phyloP scores from a whole-genome alignment of 2,329 filamentous ascomycete genomes.

The Colletotrichum brevisporum region DNA sequence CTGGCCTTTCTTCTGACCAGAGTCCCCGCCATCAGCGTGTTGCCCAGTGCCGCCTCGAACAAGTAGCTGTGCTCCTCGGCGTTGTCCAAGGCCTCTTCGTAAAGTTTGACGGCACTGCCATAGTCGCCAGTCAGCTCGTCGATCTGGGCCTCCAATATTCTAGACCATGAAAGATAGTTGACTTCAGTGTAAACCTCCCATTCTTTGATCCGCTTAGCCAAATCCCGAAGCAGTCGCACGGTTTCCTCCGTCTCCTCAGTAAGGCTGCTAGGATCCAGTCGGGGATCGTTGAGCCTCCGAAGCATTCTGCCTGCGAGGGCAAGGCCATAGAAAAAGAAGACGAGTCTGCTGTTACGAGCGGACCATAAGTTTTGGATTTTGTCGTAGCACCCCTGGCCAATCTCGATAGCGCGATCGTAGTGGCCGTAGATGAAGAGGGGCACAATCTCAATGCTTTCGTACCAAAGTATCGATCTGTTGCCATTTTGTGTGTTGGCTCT shows the following conservation, averaged over 20 bases:
- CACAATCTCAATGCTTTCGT: slow-evolving; percentile 77
- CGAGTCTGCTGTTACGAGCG: slow-evolving; percentile 68
- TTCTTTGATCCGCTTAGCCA: slow-evolving; percentile 73
- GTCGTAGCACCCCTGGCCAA: slow-evolving; percentile 66
- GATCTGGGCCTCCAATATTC: slow-evolving; percentile 77
- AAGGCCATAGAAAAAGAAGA: slow-evolving; percentile 73
- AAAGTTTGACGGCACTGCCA: slow-evolving; percentile 71
- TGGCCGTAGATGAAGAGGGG: slow-evolving; percentile 75
- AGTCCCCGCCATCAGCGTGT: slow-evolving; percentile 81
- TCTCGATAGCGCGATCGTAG: slow-evolving; percentile 70
- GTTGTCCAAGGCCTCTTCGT: slow-evolving; percentile 81
- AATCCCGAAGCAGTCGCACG: slow-evolving; percentile 65
- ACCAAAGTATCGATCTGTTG: slow-evolving; percentile 75
- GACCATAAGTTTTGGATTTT: slow-evolving; percentile 70
- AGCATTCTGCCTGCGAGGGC: slow-evolving; percentile 67
- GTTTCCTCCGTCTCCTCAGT: slow-evolving; percentile 61
- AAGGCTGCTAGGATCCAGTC: slow-evolving; percentile 58
- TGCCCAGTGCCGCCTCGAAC: slow-evolving; percentile 80
- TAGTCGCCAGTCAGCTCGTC: slow-evolving; percentile 73
- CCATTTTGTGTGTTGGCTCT: slow-evolving; percentile 67
- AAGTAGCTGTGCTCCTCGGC: slow-evolving; percentile 75
- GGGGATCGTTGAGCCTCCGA: slow-evolving; percentile 63
- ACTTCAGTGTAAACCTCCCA: slow-evolving; percentile 76
- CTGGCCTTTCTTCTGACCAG: slow-evolving; percentile 76
- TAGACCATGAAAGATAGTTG: slow-evolving; percentile 81